These are phyloP conservation scores for Gaertneriomyces semiglobifer DNA, from an alignment of 192 early-diverging fungal species.

Conservation along the genomic window DNA sequence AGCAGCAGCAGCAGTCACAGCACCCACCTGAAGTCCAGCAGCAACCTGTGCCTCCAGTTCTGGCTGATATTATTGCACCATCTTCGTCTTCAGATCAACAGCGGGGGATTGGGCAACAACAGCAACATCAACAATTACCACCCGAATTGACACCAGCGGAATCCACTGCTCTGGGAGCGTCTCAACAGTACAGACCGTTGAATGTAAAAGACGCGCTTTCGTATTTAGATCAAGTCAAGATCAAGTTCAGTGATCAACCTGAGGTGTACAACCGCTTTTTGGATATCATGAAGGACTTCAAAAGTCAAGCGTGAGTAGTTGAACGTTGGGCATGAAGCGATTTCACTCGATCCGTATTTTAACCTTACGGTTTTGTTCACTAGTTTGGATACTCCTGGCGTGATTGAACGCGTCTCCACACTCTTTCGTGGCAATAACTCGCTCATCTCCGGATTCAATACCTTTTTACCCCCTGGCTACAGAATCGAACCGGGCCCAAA, in stretches of 20 bases:
- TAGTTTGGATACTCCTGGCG: conserved; percentile 87
- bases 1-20: no score
- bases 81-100: no score
- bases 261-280: conserved; percentile 97
- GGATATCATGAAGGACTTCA: conserved; percentile 99
- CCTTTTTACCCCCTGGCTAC: conserved; percentile 97
- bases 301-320: conserved; percentile 77
- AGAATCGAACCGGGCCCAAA: conserved; percentile 87
- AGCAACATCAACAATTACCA: not conserved
- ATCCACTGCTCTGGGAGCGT: conserved; percentile 19
- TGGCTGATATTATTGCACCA: no score
- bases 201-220: conserved; percentile 93
- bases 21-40: no score
- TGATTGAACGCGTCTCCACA: conserved; percentile 95
- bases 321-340: no score
- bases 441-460: conserved; percentile 97
- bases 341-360: no score
- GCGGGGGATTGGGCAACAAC: no score
- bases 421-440: conserved; percentile 86
- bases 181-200: conserved; percentile 42
- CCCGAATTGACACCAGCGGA: conserved; percentile 25
- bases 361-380: not conserved
- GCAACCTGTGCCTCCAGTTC: no score
- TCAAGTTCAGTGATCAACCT: conserved; percentile 85
- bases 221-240: conserved; percentile 95